Percentiles rank a stretch among this genome's conserved stretches.
These are phyloP conservation scores for Starmerella vaccinii DNA, from an alignment of 805 yeast species.

Conservation along the genomic window DNA sequence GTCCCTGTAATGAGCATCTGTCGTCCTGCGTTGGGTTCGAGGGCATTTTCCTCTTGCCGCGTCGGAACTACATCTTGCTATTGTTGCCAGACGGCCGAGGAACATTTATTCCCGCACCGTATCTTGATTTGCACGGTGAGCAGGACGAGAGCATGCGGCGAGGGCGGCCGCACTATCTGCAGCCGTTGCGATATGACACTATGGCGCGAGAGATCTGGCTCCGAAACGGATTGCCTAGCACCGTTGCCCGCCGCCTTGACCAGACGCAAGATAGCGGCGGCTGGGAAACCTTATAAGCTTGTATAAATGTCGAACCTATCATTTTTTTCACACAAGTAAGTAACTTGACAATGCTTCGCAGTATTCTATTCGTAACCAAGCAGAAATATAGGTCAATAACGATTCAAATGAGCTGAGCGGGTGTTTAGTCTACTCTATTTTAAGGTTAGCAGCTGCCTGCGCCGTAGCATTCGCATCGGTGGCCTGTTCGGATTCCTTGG, in stretches of 20 bases:
- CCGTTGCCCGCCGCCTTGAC: constrained; percentile 70
- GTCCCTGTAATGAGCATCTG: constrained; percentile 73
- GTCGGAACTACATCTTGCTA: constrained; percentile 48
- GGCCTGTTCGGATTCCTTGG: constrained; percentile 10
- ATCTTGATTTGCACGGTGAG: constrained; percentile 78
- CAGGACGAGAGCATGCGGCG: constrained; percentile 59
- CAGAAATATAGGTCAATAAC: too few relatives aligned
- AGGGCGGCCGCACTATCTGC: constrained; percentile 61
- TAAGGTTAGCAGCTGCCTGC: constrained; percentile 20
- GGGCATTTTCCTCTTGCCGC: constrained; percentile 66
- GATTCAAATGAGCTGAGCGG: too few relatives aligned
- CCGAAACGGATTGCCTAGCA: constrained; percentile 65
- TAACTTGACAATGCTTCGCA: too few relatives aligned
- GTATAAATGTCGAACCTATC: too few relatives aligned
- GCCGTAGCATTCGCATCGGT: constrained; percentile 18
- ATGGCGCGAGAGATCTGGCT: constrained; percentile 63
- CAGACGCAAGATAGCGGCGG: constrained; percentile 81
- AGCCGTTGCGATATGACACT: constrained; percentile 51
- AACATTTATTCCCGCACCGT: constrained; percentile 75
- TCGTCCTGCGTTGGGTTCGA: constrained; percentile 46
- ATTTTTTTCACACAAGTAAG: too few relatives aligned
- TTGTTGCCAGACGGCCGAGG: constrained; percentile 68
- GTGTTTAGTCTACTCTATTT: constrained; percentile 5
- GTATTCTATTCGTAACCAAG: too few relatives aligned
- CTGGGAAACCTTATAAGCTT: constrained; percentile 65